Base-by-base conservation (phyloP, 73 alveolate species). In the Paramecium biaurelia region DNA sequence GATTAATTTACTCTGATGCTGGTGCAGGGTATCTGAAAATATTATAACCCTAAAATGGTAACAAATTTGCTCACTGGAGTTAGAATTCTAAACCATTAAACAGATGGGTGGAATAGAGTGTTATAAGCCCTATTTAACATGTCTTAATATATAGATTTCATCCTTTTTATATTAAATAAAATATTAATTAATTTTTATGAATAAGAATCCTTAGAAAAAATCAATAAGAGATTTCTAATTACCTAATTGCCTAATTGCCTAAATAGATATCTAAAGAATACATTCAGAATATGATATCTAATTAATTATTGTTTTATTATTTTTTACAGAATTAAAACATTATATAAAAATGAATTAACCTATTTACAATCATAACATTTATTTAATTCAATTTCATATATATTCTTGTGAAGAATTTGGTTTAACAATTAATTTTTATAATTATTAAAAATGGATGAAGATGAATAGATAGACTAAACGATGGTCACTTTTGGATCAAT, bases 401-500 rank as follows among this genome's bases (percentile, higher is more conserved):
- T 24, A 58, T 24, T 58, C 34, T 7, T 58, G 15, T 21, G 38
- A 21, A 24, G 76, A 32, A 63, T 30, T 26, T 26, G 7, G 4
- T 30, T 12, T 6, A 30, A 63, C 84, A 63, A 63, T 30, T 63
- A 30, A 63, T 63, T 32, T 23, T 63, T 72, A 35, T 72, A 72
- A 72, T 15, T 72, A 28, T 28, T n/a, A 34, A 72, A 70, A 72
- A 72, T 72, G 86, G 90, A 79, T 18, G 90, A 79, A 43, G 74
- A 43, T 20, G 90, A 79, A 47, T 23, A 38, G 7, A 24, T 23
- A 24, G 90, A 79, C 47, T 43, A 41, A 18, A 79, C 70, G 23
- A 42, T 79, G 74, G 90, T 79, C 74, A 79, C 90, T 70, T 89
- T 70, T 89, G 94, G 94, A 18, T 63, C 94, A 28, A 89, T 89